These are phyloP conservation scores for Malus asiatica DNA, from an alignment of 306 rosid species.

Conservation along the genomic window DNA sequence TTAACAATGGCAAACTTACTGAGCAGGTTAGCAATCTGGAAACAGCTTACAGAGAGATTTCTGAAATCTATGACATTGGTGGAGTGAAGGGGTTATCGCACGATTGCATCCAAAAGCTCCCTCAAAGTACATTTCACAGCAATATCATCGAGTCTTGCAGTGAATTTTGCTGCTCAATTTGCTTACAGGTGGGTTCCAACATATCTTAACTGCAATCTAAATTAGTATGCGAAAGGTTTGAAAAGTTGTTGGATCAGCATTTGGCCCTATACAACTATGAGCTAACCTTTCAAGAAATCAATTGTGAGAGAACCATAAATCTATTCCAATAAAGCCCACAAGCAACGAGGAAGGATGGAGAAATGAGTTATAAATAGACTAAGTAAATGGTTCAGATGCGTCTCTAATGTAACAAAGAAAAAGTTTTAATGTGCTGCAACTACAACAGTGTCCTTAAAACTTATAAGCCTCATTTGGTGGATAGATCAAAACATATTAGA, in stretches of 20 bases:
- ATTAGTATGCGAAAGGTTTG: neutral
- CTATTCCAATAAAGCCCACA: neutral
- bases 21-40: conserved; percentile 31
- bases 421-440: neutral
- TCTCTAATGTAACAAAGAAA: neutral
- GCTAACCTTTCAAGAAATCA: neutral
- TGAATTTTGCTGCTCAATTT: conserved; percentile 41
- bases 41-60: conserved; percentile 20
- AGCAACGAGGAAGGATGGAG: neutral
- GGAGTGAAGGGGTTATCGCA: conserved; percentile 28
- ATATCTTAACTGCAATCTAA: neutral
- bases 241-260: neutral
- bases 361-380: no score
- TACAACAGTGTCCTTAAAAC: neutral
- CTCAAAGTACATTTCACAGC: conserved; percentile 12
- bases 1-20: neutral
- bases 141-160: neutral
- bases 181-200: conserved; percentile 36
- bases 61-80: conserved; percentile 22
- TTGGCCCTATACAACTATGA: neutral
- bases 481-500: neutral
- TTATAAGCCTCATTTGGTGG: neutral
- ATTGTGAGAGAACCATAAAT: neutral
- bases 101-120: conserved; percentile 26
- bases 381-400: neutral